Evolutionary conservation across 2,329 filamentous ascomycete genomes (phyloP).

Genomic region (Camillea tinctor): DNA sequence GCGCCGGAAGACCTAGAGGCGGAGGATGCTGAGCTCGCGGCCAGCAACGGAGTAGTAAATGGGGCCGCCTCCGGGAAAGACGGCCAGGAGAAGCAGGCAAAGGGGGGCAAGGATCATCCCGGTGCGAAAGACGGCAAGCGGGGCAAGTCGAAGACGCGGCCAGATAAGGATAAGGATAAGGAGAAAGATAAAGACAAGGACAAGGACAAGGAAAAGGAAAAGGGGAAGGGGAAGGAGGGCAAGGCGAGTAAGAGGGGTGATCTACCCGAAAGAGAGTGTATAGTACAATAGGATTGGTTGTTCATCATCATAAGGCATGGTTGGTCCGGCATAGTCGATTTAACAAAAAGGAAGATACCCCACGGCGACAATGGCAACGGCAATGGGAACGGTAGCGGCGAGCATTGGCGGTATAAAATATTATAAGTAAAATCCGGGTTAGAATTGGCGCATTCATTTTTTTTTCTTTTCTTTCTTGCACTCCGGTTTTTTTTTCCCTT

Average conservation of each 20-base stretch:
- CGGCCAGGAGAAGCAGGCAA: slow-evolving; percentile 17
- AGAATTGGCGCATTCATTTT: neutral
- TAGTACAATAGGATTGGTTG: slow-evolving; percentile 25
- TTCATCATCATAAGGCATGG: neutral
- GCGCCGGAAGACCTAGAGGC: slow-evolving; percentile 22
- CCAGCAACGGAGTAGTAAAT: slow-evolving; percentile 6
- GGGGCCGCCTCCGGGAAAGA: slow-evolving; percentile 9
- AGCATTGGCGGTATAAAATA: slow-evolving; percentile 1
- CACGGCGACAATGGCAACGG: neutral
- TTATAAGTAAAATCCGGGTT: neutral
- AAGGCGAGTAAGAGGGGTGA: slow-evolving; percentile 16
- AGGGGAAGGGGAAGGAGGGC: slow-evolving; percentile 25
- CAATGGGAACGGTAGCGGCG: neutral
- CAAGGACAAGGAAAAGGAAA: slow-evolving; percentile 9
- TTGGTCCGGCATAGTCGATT: neutral
- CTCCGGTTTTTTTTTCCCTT: too few relatives aligned
- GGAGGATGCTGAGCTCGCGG: slow-evolving; percentile 24
- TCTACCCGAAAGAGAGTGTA: slow-evolving; percentile 33
- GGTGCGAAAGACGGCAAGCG: slow-evolving; percentile 15
- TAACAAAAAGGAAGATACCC: slow-evolving; percentile 10
- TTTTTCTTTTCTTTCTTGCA: neutral
- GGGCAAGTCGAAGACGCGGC: neutral
- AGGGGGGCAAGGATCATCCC: slow-evolving; percentile 7
- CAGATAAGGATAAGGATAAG: slow-evolving; percentile 18
- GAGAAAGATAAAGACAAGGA: slow-evolving; percentile 6